Percentiles rank a stretch among this genome's conserved stretches.
These are phyloP conservation scores for Diplodia sapinea DNA, from an alignment of 2,329 filamentous ascomycete genomes.

Conservation along the genomic window DNA sequence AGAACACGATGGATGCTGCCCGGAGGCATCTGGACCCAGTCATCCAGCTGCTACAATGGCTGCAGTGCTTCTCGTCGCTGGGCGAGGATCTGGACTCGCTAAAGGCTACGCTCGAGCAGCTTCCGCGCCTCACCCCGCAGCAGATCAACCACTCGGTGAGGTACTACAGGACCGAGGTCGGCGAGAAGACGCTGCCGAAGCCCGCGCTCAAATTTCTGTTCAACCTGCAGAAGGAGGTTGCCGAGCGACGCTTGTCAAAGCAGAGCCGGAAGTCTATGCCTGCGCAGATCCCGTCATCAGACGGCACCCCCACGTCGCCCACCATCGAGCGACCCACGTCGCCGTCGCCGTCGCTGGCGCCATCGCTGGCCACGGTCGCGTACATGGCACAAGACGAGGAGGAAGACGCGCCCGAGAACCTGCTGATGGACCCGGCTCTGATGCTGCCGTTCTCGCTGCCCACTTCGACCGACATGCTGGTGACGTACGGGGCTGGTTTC, in stretches of 20 bases:
- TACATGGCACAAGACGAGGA: conserved; percentile 57
- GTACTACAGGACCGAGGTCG: conserved; percentile 92
- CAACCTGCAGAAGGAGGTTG: conserved; percentile 77
- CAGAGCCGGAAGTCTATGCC: conserved; percentile 28
- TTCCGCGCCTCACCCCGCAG: conserved; percentile 81
- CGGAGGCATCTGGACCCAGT: conserved; percentile 85
- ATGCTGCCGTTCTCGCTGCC: conserved; percentile 96
- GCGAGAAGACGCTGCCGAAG: conserved; percentile 89
- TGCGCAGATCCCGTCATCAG: conserved; percentile 16
- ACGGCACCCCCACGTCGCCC: conserved; percentile 14
- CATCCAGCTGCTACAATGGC: conserved; percentile 93
- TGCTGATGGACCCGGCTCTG: conserved; percentile 85
- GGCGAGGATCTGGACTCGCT: conserved; percentile 89
- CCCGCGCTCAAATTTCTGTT: conserved; percentile 85
- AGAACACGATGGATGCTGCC: conserved; percentile 83
- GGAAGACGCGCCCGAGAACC: conserved; percentile 72
- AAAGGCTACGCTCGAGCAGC: conserved; percentile 84
- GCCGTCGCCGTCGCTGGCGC: conserved; percentile 16
- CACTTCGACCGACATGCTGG: conserved; percentile 95
- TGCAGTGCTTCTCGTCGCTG: conserved; percentile 95
- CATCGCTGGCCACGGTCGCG: conserved; percentile 23
- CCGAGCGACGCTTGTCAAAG: conserved; percentile 43
- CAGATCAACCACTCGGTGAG: conserved; percentile 91
- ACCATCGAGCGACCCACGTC: conserved; percentile 21
- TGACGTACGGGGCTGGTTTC: conserved; percentile 93